A percentile compares a stretch with the other conserved stretches of the same genome.
Conservation (phyloP, 2,329 filamentous ascomycete species). For the Nemania serpens region DNA sequence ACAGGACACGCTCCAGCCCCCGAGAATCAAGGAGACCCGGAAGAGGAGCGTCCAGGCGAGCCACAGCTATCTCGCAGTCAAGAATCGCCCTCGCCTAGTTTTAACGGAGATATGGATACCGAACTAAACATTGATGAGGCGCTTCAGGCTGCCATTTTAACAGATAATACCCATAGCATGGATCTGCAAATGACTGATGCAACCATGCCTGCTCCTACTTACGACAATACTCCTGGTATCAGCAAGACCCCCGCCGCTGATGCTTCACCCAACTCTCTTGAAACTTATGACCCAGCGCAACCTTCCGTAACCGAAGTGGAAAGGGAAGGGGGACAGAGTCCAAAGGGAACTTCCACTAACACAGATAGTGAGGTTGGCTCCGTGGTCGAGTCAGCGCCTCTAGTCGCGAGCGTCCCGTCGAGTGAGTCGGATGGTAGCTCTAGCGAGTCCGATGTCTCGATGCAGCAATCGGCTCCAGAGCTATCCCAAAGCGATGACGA, state of each 20-base stretch:
- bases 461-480: slow-evolving; percentile 28
- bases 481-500: slow-evolving; percentile 31
- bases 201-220: neutral
- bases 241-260: neutral
- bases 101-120: neutral
- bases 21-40: neutral
- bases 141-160: slow-evolving; percentile 19
- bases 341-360: neutral
- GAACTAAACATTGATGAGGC: slow-evolving; percentile 18
- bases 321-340: neutral
- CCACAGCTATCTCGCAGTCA: neutral
- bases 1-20: neutral
- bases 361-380: neutral
- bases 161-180: slow-evolving; percentile 9
- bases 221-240: neutral
- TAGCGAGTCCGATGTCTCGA: slow-evolving; percentile 25
- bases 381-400: neutral
- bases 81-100: neutral
- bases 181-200: slow-evolving; percentile 18
- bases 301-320: neutral
- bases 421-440: slow-evolving; percentile 15
- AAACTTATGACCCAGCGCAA: slow-evolving; percentile 1
- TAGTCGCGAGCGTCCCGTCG: neutral
- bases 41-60: neutral
- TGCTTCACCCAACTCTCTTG: neutral